Evolutionary conservation across 768 basidiomycete genomes (phyloP).

Genomic region (Pisolithus albus): DNA sequence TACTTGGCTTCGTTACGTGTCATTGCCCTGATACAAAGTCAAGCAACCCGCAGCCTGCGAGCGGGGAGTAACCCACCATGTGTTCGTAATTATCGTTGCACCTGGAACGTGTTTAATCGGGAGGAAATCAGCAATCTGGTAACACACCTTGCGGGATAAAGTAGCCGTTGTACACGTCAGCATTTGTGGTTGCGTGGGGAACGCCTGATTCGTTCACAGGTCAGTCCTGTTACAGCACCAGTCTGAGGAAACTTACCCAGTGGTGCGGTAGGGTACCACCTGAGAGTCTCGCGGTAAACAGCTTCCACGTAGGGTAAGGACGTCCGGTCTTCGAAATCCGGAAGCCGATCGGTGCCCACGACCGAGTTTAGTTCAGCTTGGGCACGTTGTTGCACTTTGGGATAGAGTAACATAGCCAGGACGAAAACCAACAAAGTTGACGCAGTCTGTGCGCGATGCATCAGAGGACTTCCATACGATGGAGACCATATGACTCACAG

Average conservation of each 20-base stretch:
- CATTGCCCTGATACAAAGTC: slow-evolving; percentile 19
- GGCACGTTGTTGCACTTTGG: slow-evolving; percentile 31
- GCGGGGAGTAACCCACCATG: slow-evolving; percentile 10
- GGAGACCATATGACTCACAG: slow-evolving; percentile 12
- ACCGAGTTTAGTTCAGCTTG: slow-evolving; percentile 33
- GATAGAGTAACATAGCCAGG: slow-evolving; percentile 32
- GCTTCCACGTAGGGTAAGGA: slow-evolving; percentile 25
- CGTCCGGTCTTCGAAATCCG: slow-evolving; percentile 23
- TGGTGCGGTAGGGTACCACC: slow-evolving; percentile 32
- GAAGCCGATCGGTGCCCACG: slow-evolving; percentile 26
- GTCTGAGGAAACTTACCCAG: slow-evolving; percentile 19
- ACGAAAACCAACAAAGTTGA: slow-evolving; percentile 27
- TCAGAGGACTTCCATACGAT: background rate
- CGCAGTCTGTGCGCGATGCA: slow-evolving; percentile 19
- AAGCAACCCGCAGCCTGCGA: too few species aligned
- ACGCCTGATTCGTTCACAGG: slow-evolving; percentile 15
- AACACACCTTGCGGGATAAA: slow-evolving; percentile 47
- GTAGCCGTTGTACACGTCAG: slow-evolving; percentile 42
- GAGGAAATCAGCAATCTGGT: background rate
- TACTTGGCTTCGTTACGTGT: slow-evolving; percentile 31
- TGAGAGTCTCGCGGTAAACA: slow-evolving; percentile 26
- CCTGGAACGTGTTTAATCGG: slow-evolving; percentile 8
- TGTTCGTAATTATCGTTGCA: slow-evolving; percentile 25
- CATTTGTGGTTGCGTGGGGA: slow-evolving; percentile 29
- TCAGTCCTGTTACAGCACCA: background rate